Evolutionary conservation across 306 rosid species (phyloP).

Genomic region (Cucurbita argyrosperma): DNA sequence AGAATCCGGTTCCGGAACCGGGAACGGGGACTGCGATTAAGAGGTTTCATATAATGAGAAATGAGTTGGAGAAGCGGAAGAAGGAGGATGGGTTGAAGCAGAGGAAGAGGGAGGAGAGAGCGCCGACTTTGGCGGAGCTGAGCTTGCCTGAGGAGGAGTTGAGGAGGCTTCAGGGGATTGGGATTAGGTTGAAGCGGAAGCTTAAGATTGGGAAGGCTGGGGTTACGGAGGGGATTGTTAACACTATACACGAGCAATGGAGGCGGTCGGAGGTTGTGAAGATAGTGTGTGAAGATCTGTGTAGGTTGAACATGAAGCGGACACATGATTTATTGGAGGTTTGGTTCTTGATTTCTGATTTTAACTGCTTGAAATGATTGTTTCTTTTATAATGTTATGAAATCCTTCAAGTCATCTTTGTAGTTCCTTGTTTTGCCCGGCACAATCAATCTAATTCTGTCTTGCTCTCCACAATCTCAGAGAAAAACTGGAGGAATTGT

Average conservation of each 20-base stretch:
- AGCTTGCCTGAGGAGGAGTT: slow-evolving; percentile 42
- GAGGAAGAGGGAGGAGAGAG: slow-evolving; percentile 21
- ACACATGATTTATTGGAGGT: slow-evolving; percentile 94
- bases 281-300: slow-evolving; percentile 62
- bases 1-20: slow-evolving; percentile 53
- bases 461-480: slow-evolving; percentile 27
- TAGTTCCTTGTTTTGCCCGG: neutral
- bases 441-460: slow-evolving; percentile 7
- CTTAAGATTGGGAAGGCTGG: slow-evolving; percentile 77
- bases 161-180: slow-evolving; percentile 34
- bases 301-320: slow-evolving; percentile 70
- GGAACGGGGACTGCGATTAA: slow-evolving; percentile 39
- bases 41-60: slow-evolving; percentile 30
- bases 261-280: slow-evolving; percentile 54
- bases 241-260: slow-evolving; percentile 89
- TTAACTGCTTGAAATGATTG: neutral
- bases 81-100: neutral
- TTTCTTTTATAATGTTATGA: neutral
- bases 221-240: slow-evolving; percentile 77
- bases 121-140: slow-evolving; percentile 78
- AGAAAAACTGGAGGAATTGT: slow-evolving; percentile 93
- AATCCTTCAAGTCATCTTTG: neutral
- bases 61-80: slow-evolving; percentile 28
- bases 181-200: slow-evolving; percentile 48
- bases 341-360: slow-evolving; percentile 2